These are phyloP conservation scores for Cladosporium sp. DNA, from an alignment of 2,329 filamentous ascomycete species.

Conservation along the genomic window DNA sequence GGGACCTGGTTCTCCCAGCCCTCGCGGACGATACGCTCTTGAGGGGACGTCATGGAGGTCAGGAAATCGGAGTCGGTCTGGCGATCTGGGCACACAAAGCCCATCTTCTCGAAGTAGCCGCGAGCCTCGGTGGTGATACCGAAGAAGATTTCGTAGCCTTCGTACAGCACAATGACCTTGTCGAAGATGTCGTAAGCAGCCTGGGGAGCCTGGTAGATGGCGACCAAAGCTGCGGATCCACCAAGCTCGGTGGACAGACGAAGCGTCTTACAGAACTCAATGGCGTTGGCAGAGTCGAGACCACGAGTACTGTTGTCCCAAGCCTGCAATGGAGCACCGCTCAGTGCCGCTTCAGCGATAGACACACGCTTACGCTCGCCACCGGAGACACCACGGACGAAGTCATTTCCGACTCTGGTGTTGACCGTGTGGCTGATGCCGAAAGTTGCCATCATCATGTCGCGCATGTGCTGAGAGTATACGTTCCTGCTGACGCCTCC, in stretches of 20 bases:
- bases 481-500: slow-evolving; percentile 51
- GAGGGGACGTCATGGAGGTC: slow-evolving; percentile 62
- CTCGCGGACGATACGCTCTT: slow-evolving; percentile 42
- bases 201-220: slow-evolving; percentile 70
- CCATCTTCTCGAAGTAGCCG: slow-evolving; percentile 65
- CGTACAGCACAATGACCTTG: slow-evolving; percentile 64
- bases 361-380: slow-evolving; percentile 76
- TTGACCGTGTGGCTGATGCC: slow-evolving; percentile 70
- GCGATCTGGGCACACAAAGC: slow-evolving; percentile 67
- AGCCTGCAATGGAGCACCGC: slow-evolving; percentile 51
- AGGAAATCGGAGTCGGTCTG: slow-evolving; percentile 74
- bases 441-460: slow-evolving; percentile 72
- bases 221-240: slow-evolving; percentile 62
- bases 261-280: slow-evolving; percentile 70
- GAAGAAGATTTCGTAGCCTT: slow-evolving; percentile 69
- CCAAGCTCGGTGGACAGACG: slow-evolving; percentile 65
- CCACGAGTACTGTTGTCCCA: slow-evolving; percentile 79
- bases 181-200: slow-evolving; percentile 67
- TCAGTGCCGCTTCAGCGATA: slow-evolving; percentile 73
- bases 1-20: slow-evolving; percentile 45
- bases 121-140: slow-evolving; percentile 61
- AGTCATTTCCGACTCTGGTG: slow-evolving; percentile 71
- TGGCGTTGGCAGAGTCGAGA: slow-evolving; percentile 69
- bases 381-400: slow-evolving; percentile 68
- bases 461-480: slow-evolving; percentile 61